phyloP scores from a whole-genome alignment of 768 basidiomycete species.

The Mrakia blollopis region DNA sequence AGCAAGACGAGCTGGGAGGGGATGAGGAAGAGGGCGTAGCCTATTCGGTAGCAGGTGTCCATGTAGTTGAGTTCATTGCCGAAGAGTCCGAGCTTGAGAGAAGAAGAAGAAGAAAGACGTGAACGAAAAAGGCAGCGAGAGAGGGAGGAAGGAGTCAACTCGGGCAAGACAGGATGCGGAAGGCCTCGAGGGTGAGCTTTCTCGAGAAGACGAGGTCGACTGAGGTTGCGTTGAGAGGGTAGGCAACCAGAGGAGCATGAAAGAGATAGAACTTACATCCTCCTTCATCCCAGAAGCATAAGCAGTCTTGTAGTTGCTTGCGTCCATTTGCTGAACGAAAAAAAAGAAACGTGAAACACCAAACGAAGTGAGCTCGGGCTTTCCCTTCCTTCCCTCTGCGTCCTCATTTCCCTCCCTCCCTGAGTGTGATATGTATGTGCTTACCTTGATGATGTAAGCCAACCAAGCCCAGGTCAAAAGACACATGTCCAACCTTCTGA shows the following conservation, averaged over 20 bases:
- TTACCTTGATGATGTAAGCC: conserved; percentile 17
- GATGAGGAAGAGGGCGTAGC: conserved; percentile 34
- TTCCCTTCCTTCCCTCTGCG: neutral
- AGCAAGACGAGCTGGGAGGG: conserved; percentile 39
- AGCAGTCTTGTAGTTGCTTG: conserved; percentile 36
- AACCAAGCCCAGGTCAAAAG: conserved; percentile 31
- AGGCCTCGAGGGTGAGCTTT: too few relatives aligned
- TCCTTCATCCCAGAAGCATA: conserved; percentile 38
- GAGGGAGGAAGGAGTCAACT: neutral
- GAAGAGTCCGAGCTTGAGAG: conserved; percentile 34
- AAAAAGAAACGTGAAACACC: too few relatives aligned
- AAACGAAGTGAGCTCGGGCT: neutral
- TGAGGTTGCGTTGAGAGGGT: neutral
- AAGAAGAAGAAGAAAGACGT: too few relatives aligned
- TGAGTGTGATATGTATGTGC: neutral
- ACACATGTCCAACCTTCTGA: conserved; percentile 26
- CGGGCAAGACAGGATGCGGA: too few relatives aligned
- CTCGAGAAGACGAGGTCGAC: neutral
- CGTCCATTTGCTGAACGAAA: conserved; percentile 32
- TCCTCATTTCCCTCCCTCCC: neutral
- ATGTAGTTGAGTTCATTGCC: conserved; percentile 35
- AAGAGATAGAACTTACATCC: conserved; percentile 27
- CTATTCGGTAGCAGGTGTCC: conserved; percentile 24
- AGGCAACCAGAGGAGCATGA: neutral
- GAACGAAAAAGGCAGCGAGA: neutral